These are phyloP conservation scores for Vachellia pachyceras DNA, from an alignment of 306 rosid species.

Conservation along the genomic window DNA sequence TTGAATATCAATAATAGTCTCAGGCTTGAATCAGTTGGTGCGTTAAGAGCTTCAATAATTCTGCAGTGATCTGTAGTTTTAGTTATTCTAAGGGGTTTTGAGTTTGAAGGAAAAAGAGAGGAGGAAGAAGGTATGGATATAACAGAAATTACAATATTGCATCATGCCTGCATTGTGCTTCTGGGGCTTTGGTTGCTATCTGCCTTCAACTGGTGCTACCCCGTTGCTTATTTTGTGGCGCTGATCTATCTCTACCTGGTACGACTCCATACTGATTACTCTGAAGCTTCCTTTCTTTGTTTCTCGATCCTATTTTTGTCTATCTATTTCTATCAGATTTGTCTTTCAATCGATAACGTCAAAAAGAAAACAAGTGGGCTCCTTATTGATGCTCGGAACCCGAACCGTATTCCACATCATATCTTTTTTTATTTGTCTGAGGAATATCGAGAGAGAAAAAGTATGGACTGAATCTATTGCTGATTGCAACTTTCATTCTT, in stretches of 20 bases:
- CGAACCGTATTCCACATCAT: slow-evolving; percentile 27
- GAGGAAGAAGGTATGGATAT: slow-evolving; percentile 60
- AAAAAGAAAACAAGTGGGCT: background rate
- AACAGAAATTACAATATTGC: slow-evolving; percentile 72
- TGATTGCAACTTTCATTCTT: slow-evolving; percentile 32
- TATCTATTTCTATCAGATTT: background rate
- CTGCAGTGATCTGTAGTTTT: too few relatives aligned
- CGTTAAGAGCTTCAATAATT: too few relatives aligned
- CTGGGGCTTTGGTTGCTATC: slow-evolving; percentile 71
- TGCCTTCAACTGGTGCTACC: slow-evolving; percentile 60
- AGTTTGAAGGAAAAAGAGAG: too few relatives aligned
- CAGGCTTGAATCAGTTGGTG: too few relatives aligned
- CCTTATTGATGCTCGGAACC: slow-evolving; percentile 21
- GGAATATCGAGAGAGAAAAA: background rate
- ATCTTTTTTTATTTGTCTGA: slow-evolving; percentile 18
- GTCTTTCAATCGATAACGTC: background rate
- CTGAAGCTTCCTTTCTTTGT: background rate
- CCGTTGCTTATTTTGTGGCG: slow-evolving; percentile 66
- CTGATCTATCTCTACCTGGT: slow-evolving; percentile 82
- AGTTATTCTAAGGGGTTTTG: too few relatives aligned
- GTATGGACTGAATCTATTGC: slow-evolving; percentile 9
- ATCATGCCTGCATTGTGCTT: slow-evolving; percentile 76
- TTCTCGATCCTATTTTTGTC: background rate
- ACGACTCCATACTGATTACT: slow-evolving; percentile 24
- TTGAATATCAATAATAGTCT: too few relatives aligned